Evolutionary conservation across 371 early-diverging fungal genomes (phyloP), one percentile per base, ranked within the genome.

Genomic region (Apophysomyces variabilis): DNA sequence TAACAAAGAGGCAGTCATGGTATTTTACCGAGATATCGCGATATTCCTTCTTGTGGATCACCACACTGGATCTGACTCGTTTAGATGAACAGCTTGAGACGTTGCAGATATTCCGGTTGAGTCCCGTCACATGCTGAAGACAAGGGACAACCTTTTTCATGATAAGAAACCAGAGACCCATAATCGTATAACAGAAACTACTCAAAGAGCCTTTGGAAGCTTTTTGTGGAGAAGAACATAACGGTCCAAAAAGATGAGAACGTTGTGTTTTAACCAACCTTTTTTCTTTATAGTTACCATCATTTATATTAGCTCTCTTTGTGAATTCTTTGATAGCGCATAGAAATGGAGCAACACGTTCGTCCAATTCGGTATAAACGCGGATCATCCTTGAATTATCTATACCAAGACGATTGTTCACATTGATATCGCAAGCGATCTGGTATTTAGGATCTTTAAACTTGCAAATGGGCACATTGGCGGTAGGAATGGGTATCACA

Each of bases 391-490:
- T 72, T 14, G 89, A 86, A 66, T 88, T 90, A 57, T 83, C 74
- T 35, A 89, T 67, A 7, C 85, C 87, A 38, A 88, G 66, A 5
- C 69, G 68, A 69, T 85, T 80, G 66, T 85, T 78, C 64, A 85
- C 75, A 62, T 83, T 88, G 60, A 87, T 73, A 57, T 90, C 88
- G 32, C 87, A 86, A 0, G 71, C 69, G 47, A 77, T 56, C 11
- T 72, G 57, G 32, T 72, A 66, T 36, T 78, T 71, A 0, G 89
- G 89, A 50, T 91, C 91, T 59, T 68, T 75, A 59, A 90, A 89
- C 68, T 88, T 90, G 76, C 86, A 87, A 21, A 91, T 88, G 0
- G 89, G 90, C 1, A 91, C 90, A 50, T 70, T 81, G 0, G 90
- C 72, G 1, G 18, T 26, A 0, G 59, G 57, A 26, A 79, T 67